Percentiles rank a stretch among this genome's conserved stretches.
Conservation (phyloP, 352 stramenopile genomes). For the Paralagenidium karlingii region DNA sequence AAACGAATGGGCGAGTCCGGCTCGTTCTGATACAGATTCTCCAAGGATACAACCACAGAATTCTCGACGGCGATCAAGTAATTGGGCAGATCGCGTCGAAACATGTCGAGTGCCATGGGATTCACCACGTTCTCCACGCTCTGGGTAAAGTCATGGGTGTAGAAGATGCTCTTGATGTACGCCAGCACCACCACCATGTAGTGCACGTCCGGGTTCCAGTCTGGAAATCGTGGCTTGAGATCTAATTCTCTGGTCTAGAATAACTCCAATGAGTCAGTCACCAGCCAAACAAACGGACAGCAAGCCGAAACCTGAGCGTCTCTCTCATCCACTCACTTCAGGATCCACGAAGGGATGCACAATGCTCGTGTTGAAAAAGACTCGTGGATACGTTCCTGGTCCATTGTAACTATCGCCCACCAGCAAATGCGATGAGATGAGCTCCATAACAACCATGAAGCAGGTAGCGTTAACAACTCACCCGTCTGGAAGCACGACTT, state of each 20-base stretch:
- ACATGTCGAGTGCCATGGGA: conserved; percentile 73
- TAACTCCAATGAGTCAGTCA: not conserved
- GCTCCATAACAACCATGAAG: not conserved
- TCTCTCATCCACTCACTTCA: conserved; percentile 18
- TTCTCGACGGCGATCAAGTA: conserved; percentile 86
- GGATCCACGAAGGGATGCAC: conserved; percentile 91
- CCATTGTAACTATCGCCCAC: conserved; percentile 86
- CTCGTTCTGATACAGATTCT: conserved; percentile 89
- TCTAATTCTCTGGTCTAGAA: conserved; percentile 81
- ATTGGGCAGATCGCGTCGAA: conserved; percentile 66
- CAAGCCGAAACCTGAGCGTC: not conserved
- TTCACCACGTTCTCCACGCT: conserved; percentile 53
- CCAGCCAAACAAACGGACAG: not conserved
- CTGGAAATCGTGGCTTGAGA: conserved; percentile 83
- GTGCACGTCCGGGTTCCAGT: conserved; percentile 89
- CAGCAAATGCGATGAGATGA: conserved; percentile 5
- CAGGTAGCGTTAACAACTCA: too few species aligned
- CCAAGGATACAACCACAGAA: conserved; percentile 89
- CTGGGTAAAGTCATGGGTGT: conserved; percentile 89
- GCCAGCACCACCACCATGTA: conserved; percentile 94
- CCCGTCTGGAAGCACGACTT: conserved; percentile 67
- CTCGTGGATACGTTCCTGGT: conserved; percentile 81
- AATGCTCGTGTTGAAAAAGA: conserved; percentile 88
- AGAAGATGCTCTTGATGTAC: conserved; percentile 97
- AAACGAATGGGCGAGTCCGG: conserved; percentile 82